These are phyloP conservation scores for Magnolia sinica DNA, from an alignment of 164 flowering plant species.

Conservation along the genomic window DNA sequence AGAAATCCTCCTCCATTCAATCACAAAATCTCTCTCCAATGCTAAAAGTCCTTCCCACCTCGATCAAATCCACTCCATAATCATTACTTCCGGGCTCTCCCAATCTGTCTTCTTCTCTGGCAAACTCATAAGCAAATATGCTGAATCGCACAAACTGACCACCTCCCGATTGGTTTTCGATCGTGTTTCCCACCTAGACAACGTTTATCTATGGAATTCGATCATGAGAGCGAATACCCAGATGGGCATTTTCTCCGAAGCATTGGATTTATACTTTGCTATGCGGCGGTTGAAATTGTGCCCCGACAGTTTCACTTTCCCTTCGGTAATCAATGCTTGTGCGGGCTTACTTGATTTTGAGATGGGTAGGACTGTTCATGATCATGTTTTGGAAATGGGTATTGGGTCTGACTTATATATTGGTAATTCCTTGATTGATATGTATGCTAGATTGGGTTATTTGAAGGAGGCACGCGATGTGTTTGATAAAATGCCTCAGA, in stretches of 20 bases:
- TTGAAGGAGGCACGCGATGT: slow-evolving; percentile 31
- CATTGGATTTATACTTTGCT: slow-evolving; percentile 30
- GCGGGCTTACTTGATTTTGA: slow-evolving; percentile 30
- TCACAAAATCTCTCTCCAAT: slow-evolving; percentile 28
- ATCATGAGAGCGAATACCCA: slow-evolving; percentile 51
- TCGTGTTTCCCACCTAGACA: slow-evolving; percentile 20
- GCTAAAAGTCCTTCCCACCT: slow-evolving; percentile 18
- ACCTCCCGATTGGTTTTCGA: slow-evolving; percentile 35
- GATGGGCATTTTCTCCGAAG: slow-evolving; percentile 33
- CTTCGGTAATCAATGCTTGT: slow-evolving; percentile 52
- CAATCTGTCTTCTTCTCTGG: slow-evolving; percentile 39
- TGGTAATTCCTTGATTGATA: slow-evolving; percentile 46
- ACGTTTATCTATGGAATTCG: slow-evolving; percentile 48
- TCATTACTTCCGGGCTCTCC: slow-evolving; percentile 35
- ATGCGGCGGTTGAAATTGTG: slow-evolving; percentile 24
- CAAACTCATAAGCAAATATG: slow-evolving; percentile 44
- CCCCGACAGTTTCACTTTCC: slow-evolving; percentile 47
- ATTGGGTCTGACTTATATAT: slow-evolving; percentile 47
- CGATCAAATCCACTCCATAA: slow-evolving; percentile 33
- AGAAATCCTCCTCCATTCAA: slow-evolving; percentile 14
- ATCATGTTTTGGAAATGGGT: slow-evolving; percentile 38
- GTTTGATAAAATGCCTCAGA: slow-evolving; percentile 43
- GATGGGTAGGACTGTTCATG: slow-evolving; percentile 36
- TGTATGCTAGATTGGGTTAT: slow-evolving; percentile 32
- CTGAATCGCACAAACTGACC: slow-evolving; percentile 30